Evolutionary conservation across 352 stramenopile species (phyloP), one percentile per base, ranked within the genome.

Genomic region (Globisporangium acanthophoron): DNA sequence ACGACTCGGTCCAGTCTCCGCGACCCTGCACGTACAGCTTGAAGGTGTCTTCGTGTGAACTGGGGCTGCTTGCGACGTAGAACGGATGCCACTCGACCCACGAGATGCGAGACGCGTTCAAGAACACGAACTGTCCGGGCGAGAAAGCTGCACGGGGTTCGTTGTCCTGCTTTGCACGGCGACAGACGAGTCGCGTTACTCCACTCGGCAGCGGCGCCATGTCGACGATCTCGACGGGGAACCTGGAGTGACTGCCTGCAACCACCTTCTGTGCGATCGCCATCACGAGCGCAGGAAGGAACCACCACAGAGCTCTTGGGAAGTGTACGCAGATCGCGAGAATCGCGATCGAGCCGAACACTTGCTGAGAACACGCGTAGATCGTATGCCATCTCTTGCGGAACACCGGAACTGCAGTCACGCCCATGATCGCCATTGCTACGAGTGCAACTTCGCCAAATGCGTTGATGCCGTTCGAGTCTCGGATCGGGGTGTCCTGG

Each of bases 31-130:
- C 43, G 40, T 79, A 77, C 8, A 71, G 16, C 18, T 49, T 71
- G 47, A 79, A 58, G 6, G 56, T 44, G 5, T 56, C 62, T 3
- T 65, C 56, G 13, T 66, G 58, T 9, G 59, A 54, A 7, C 37
- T 51, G 1, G 71, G 71, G 21, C 58, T 63, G 20, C 59, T 73
- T 6, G 68, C 58, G n/a, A 79, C 51, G 7, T 62, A 65, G 20
- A 70, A 74, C 1, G 62, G 62, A 45, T 65, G 49, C 68, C 60
- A 76, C 33, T 76, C 56, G 16, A 69, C 53, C 52, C 58, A 69
- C 3, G 70, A 78, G 11, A 76, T 46, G 12, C 59, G 49, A 0
- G 70, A 67, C 5, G 73, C 52, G 11, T 65, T 58, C 16, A 78
- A n/a, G 47, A 65, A 73, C 2, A 78, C 65, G 33, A 58, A 54